Conservation (phyloP, 2,329 filamentous ascomycete genomes). For the Phaeophleospora eucalypticola region DNA sequence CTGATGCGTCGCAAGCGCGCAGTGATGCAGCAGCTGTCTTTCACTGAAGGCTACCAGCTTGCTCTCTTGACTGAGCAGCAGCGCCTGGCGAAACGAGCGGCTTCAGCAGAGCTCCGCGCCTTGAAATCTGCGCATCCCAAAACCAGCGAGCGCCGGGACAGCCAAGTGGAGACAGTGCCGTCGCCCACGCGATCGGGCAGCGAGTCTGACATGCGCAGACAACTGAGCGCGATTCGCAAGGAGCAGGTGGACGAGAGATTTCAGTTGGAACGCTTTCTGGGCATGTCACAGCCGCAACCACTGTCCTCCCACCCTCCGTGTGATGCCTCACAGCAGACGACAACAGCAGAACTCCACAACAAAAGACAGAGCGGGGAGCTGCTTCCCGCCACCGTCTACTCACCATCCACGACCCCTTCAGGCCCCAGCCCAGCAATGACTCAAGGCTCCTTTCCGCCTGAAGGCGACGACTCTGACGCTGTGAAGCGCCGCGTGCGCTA, state of each 20-base stretch:
- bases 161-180: constrained; percentile 8
- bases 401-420: constrained; percentile 9
- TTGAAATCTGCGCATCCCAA: constrained; percentile 21
- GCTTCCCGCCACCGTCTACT: constrained; percentile 17
- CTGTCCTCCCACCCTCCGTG: constrained; percentile 16
- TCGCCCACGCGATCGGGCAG: constrained; percentile 9
- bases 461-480: constrained; percentile 5
- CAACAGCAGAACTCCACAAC: background rate
- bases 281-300: constrained; percentile 19
- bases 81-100: constrained; percentile 19
- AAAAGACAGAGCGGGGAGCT: constrained; percentile 14
- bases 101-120: constrained; percentile 21
- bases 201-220: constrained; percentile 19
- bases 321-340: background rate
- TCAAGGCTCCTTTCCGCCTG: constrained; percentile 4
- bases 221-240: constrained; percentile 24
- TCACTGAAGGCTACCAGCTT: constrained; percentile 35
- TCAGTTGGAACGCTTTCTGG: constrained; percentile 28
- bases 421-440: constrained; percentile 4
- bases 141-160: constrained; percentile 15
- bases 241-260: constrained; percentile 29
- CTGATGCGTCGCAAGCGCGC: constrained; percentile 49
- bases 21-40: constrained; percentile 42
- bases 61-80: constrained; percentile 34
- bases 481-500: constrained; percentile 17